Percentiles rank a stretch among this genome's conserved stretches.
Evolutionary conservation across 1,139 yeast genomes (phyloP).

Genomic region (Saccharomycopsis crataegensis): DNA sequence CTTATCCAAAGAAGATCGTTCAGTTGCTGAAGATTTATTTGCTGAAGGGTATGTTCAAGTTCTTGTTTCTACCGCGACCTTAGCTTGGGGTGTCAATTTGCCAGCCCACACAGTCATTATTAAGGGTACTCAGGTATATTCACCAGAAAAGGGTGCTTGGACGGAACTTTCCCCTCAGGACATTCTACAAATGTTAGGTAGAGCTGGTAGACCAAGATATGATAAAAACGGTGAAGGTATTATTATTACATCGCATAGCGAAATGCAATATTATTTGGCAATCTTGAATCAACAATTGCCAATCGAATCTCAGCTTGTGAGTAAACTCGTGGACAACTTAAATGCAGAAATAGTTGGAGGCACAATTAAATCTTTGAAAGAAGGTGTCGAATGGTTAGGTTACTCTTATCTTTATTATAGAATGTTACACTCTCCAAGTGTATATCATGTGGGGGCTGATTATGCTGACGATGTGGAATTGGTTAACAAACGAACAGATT

Average conservation of each 20-base stretch:
- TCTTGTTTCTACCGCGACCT: conserved; percentile 90
- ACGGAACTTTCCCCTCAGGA: conserved; percentile 88
- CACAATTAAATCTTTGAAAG: conserved; percentile 48
- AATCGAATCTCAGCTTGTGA: conserved; percentile 80
- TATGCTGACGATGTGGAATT: conserved; percentile 46
- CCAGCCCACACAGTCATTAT: conserved; percentile 98
- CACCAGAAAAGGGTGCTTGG: conserved; percentile 88
- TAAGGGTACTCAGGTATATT: conserved; percentile 91
- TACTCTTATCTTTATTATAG: conserved; percentile 75
- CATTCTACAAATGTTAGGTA: conserved; percentile 88
- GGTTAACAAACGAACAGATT: conserved; percentile 49
- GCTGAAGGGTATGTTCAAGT: conserved; percentile 90
- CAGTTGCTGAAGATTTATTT: conserved; percentile 76
- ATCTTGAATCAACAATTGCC: conserved; percentile 85
- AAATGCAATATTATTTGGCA: conserved; percentile 82
- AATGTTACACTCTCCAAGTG: conserved; percentile 64
- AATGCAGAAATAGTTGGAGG: conserved; percentile 89
- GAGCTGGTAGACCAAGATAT: conserved; percentile 96
- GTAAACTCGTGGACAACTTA: conserved; percentile 60
- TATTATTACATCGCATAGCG: conserved; percentile 80
- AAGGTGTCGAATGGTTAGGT: conserved; percentile 74
- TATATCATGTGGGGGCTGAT: conserved; percentile 71
- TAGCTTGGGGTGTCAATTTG: conserved; percentile 99
- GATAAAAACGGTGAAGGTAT: conserved; percentile 93
- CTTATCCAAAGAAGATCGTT: conserved; percentile 62